These are phyloP conservation scores for Trichothecium roseum DNA, from an alignment of 2,329 filamentous ascomycete genomes.

Conservation along the genomic window DNA sequence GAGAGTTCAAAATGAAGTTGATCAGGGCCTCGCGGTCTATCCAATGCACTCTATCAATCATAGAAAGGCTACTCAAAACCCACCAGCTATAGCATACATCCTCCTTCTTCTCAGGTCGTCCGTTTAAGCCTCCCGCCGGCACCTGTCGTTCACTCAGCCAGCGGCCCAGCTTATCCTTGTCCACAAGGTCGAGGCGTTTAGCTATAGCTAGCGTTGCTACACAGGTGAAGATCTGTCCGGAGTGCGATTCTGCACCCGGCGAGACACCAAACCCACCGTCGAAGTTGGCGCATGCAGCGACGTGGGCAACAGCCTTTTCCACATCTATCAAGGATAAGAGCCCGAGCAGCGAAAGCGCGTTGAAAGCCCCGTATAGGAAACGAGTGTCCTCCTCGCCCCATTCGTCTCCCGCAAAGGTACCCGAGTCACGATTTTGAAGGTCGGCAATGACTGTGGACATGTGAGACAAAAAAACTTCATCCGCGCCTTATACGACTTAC, in stretches of 20 bases:
- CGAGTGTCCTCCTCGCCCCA: slow-evolving; percentile 96
- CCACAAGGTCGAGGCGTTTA: slow-evolving; percentile 67
- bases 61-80: slow-evolving; percentile 85
- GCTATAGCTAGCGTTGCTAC: slow-evolving; percentile 79
- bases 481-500: slow-evolving; percentile 39
- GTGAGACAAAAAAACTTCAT: slow-evolving; percentile 10
- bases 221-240: slow-evolving; percentile 93
- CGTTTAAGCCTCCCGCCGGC: slow-evolving; percentile 80
- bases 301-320: slow-evolving; percentile 66
- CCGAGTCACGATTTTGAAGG: slow-evolving; percentile 70
- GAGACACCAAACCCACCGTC: slow-evolving; percentile 88
- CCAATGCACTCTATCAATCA: slow-evolving; percentile 84
- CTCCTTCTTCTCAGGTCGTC: slow-evolving; percentile 86
- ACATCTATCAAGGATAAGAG: slow-evolving; percentile 67
- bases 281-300: slow-evolving; percentile 79
- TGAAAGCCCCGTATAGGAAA: slow-evolving; percentile 85
- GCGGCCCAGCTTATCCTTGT: slow-evolving; percentile 69
- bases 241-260: slow-evolving; percentile 87
- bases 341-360: slow-evolving; percentile 75
- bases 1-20: slow-evolving; percentile 75
- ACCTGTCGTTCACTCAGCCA: slow-evolving; percentile 94
- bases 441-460: slow-evolving; percentile 55
- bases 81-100: slow-evolving; percentile 99
- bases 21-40: slow-evolving; percentile 76
- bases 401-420: slow-evolving; percentile 86